Evolutionary conservation across 2,329 filamentous ascomycete species (phyloP), one percentile per base, ranked within the genome.

Genomic region (Neofusicoccum sp.): DNA sequence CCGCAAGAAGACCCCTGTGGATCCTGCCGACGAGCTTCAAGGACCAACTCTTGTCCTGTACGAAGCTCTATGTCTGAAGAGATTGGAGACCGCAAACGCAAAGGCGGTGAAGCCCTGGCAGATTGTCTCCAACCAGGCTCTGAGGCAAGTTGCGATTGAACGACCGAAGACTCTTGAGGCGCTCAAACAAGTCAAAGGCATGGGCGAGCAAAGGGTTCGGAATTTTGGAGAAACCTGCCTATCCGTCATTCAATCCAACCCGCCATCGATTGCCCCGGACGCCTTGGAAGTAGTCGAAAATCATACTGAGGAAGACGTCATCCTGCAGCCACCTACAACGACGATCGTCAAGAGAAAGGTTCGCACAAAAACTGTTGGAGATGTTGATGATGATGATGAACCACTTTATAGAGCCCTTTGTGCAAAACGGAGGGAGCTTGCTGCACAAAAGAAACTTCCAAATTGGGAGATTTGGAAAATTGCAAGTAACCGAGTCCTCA

Each of bases 401-500:
- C 36, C 12, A 3, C 28, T 56, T 2, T 56, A 24, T n/a, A 9
- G 43, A 6, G 38, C 51, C 33, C 38, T 56, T 1, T 30, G 26
- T 28, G 16, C 11, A 28, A 61, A 36, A 12, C 70, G 72, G 4
- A 62, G 56, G 41, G 34, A 43, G 2, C 51, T 71, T 47, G 68
- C 71, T 6, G 60, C 56, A 5, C 58, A 48, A 3, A 28, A 61
- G 6, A 59, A 58, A 1, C 6, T 69, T 2, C 57, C 61, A 8
- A 56, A 59, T 2, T 67, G 60, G 28, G 20, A 56, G 12, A 14
- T 33, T 7, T 43, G 43, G 30, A 48, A 58, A 1, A 61, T 75
- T 45, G 64, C 68, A 2, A 56, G 53, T 1, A 67, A 73, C 33
- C n/a, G 41, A 6, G 57, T 68, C 1, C 70, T 75, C 33, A 61